phyloP scores from a whole-genome alignment of 192 early-diverging fungal species.

The Rhizoclosmatium sp. region DNA sequence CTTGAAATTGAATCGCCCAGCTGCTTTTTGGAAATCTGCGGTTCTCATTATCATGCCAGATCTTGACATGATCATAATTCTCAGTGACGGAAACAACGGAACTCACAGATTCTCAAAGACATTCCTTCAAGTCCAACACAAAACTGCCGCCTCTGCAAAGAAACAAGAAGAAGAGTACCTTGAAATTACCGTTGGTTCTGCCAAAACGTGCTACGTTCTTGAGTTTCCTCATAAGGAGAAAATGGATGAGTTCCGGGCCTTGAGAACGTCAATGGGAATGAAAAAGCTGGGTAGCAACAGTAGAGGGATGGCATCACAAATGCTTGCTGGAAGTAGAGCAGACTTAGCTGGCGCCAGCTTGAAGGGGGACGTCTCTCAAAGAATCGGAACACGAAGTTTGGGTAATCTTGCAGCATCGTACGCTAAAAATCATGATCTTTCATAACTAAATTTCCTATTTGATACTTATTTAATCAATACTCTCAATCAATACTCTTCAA shows the following conservation, averaged over 20 bases:
- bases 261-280: background rate
- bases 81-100: background rate
- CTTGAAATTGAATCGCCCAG: background rate
- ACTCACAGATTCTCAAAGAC: background rate
- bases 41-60: conserved; percentile 7
- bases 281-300: background rate
- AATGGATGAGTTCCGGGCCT: background rate
- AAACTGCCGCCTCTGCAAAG: background rate
- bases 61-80: background rate
- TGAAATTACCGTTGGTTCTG: background rate
- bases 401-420: too few relatives aligned
- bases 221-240: background rate
- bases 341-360: too few relatives aligned
- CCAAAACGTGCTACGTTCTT: background rate
- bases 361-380: too few relatives aligned
- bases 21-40: background rate
- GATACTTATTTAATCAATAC: too few relatives aligned
- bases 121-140: background rate
- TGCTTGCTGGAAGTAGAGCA: too few relatives aligned
- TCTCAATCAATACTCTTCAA: too few relatives aligned
- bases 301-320: background rate
- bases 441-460: too few relatives aligned
- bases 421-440: too few relatives aligned
- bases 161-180: background rate
- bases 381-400: too few relatives aligned